These are phyloP conservation scores for Arthroderma sp. DNA, from an alignment of 2,329 filamentous ascomycete genomes.

Conservation along the genomic window DNA sequence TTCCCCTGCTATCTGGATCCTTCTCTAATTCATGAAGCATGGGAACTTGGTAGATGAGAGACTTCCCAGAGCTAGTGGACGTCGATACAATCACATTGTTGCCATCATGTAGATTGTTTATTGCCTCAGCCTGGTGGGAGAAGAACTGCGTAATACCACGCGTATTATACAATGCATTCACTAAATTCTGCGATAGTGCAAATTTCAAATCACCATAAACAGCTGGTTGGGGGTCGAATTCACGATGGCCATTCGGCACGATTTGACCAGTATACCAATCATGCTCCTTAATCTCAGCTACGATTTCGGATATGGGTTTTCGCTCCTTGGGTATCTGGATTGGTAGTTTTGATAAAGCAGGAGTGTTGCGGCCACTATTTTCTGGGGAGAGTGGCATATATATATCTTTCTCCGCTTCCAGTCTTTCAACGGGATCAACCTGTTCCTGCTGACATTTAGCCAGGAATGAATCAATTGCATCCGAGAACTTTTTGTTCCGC, in stretches of 20 bases:
- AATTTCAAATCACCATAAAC: constrained; percentile 77
- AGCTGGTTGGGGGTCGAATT: constrained; percentile 73
- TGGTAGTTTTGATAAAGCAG: constrained; percentile 41
- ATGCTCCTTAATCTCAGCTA: constrained; percentile 66
- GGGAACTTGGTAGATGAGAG: constrained; percentile 92
- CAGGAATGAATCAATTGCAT: constrained; percentile 64
- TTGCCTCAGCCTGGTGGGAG: constrained; percentile 82
- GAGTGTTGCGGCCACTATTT: constrained; percentile 22
- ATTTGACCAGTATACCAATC: constrained; percentile 89
- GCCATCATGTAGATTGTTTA: constrained; percentile 73
- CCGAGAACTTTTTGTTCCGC: constrained; percentile 69
- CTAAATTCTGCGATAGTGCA: constrained; percentile 71
- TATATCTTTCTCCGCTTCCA: constrained; percentile 46
- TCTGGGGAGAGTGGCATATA: constrained; percentile 51
- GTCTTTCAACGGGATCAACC: constrained; percentile 52
- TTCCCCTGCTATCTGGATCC: constrained; percentile 63
- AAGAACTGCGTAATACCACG: constrained; percentile 77
- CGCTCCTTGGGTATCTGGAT: constrained; percentile 66
- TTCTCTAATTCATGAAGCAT: constrained; percentile 76
- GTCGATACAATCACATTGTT: constrained; percentile 85
- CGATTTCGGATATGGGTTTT: constrained; percentile 68
- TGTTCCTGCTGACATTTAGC: constrained; percentile 54
- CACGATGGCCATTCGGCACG: constrained; percentile 80
- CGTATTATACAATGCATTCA: constrained; percentile 93
- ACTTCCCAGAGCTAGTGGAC: constrained; percentile 93